Evolutionary conservation across 768 basidiomycete genomes (phyloP), one percentile per base, ranked within the genome.

Genomic region (Calocera viscosa): DNA sequence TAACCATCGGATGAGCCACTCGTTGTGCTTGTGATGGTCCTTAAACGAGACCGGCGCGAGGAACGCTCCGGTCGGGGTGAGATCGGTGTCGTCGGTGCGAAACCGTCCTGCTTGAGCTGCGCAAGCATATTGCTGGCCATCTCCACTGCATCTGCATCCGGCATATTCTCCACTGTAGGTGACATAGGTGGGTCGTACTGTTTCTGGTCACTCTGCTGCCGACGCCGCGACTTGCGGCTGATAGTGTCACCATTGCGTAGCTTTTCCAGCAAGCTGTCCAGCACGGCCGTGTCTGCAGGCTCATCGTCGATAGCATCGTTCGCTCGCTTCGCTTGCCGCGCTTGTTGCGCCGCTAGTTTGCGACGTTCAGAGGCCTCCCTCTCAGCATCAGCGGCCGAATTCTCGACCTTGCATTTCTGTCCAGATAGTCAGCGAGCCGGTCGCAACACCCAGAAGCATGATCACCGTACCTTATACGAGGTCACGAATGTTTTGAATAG

Each of bases 401-500:
- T 96, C 41, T 94, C 90, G 17, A 74, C 67, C 75, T 89, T 89
- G 75, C 91, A 94, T 89, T 93, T 94, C 93, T 94, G 71, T 49
- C 41, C 30, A 73, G 5, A 22, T 32, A 8, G 53, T 49, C 66
- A 49, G 49, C 49, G n/a, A 60, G 30, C 7, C 66, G 41, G 16
- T 16, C 24, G 40, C 19, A 40, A n/a, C n/a, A n/a, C n/a, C 28
- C 19, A 63, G 38, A 33, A 64, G 41, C n/a, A 67, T 11, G 22
- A 65, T 2, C 40, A 33, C 74, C 80, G 67, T 70, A 90, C 90
- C 82, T 81, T 87, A 77, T 94, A 99, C 1, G 94, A 95, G 0
- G 88, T 94, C 30, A 94, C 84, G 72, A 99, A 99, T 1, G 91
- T 96, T 78, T 96, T 94, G 84, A 98, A 97, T 71, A 95, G 87